A percentile compares a stretch with the other conserved stretches of the same genome.
Conservation (phyloP, 2,329 filamentous ascomycete genomes). For the Colletotrichum simmondsii region DNA sequence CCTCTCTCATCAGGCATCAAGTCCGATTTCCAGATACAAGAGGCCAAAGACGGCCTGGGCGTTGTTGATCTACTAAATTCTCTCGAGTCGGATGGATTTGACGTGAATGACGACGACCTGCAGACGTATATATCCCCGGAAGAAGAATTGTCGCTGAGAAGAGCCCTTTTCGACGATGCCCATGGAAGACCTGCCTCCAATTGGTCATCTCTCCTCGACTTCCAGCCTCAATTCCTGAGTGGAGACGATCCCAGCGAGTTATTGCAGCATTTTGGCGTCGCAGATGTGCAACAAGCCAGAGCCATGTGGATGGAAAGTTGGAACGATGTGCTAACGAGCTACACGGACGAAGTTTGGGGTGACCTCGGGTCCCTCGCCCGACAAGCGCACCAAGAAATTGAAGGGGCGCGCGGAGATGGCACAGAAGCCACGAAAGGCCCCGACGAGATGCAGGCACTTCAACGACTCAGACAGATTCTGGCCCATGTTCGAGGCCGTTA, state of each 20-base stretch:
- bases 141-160: conserved; percentile 37
- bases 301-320: conserved; percentile 65
- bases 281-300: conserved; percentile 50
- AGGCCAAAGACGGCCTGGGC: conserved; percentile 32
- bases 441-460: conserved; percentile 43
- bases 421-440: neutral
- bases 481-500: conserved; percentile 47
- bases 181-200: neutral
- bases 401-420: conserved; percentile 40
- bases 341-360: conserved; percentile 77
- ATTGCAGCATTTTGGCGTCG: conserved; percentile 49
- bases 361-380: conserved; percentile 66
- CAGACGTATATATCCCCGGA: conserved; percentile 32
- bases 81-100: conserved; percentile 31
- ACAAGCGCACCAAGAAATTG: conserved; percentile 67
- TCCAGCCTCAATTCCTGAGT: conserved; percentile 57
- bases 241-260: conserved; percentile 13
- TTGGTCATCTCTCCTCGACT: conserved; percentile 63
- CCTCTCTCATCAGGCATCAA: neutral
- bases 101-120: conserved; percentile 30
- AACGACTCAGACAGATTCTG: conserved; percentile 49
- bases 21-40: conserved; percentile 28
- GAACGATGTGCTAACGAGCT: conserved; percentile 65
- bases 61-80: conserved; percentile 31
- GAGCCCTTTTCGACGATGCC: conserved; percentile 39